Conservation (phyloP, 306 rosid species). For the Inga laurina region DNA sequence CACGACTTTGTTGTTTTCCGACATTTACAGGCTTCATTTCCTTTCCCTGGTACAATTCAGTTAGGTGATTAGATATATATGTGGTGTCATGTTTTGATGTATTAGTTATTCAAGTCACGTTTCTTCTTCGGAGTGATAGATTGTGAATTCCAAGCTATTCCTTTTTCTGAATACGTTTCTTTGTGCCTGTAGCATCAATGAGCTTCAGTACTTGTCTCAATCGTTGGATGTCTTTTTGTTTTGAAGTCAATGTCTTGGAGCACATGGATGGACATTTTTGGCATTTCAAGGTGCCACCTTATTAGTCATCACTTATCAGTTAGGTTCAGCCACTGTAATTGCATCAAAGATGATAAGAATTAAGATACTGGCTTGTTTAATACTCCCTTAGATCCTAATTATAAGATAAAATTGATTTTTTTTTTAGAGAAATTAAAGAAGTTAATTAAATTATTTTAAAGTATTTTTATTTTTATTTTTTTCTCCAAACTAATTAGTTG, state of each 20-base stretch:
- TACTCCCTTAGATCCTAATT: no score
- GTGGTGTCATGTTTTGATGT: conserved; percentile 5
- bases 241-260: not conserved
- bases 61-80: conserved; percentile 9
- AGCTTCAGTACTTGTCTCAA: not conserved
- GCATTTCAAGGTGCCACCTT: not conserved
- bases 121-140: not conserved
- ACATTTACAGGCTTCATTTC: not conserved
- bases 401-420: no score
- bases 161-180: not conserved
- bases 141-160: conserved; percentile 10
- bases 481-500: no score
- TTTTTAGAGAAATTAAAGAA: no score
- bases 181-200: not conserved
- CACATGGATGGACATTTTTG: not conserved
- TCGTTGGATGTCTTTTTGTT: not conserved
- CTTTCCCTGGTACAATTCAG: conserved; percentile 13
- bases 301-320: not conserved
- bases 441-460: no score
- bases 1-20: not conserved
- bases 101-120: not conserved
- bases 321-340: not conserved
- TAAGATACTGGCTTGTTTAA: no score
- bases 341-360: not conserved
- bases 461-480: no score